Evolutionary conservation across 306 rosid species (phyloP).

Genomic region (Rosa chinensis): DNA sequence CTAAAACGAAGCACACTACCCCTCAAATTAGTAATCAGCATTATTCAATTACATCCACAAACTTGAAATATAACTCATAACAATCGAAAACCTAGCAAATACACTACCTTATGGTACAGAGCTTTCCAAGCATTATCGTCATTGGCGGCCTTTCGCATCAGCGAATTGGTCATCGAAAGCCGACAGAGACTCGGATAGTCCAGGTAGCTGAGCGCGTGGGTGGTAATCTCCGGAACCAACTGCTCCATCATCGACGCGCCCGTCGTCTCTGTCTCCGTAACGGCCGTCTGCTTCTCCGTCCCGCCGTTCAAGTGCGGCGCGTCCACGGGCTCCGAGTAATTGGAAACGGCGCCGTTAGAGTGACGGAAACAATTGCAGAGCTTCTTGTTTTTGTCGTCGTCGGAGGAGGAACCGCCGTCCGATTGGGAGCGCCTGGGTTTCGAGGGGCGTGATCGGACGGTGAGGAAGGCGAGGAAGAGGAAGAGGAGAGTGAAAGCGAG

Average conservation of each 20-base stretch:
- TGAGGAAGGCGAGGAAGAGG: slow-evolving; percentile 50
- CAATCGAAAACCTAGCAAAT: not conserved
- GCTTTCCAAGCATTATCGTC: slow-evolving; percentile 99
- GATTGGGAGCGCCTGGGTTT: slow-evolving; percentile 24
- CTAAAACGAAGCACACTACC: not conserved
- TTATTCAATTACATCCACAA: not conserved
- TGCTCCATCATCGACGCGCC: slow-evolving; percentile 99
- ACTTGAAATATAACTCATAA: not conserved
- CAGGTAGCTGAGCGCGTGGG: slow-evolving; percentile 97
- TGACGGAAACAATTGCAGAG: slow-evolving; percentile 46
- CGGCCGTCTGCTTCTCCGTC: not conserved
- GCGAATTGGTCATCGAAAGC: slow-evolving; percentile 92
- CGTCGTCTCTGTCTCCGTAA: slow-evolving; percentile 49
- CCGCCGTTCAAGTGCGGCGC: slow-evolving; percentile 70
- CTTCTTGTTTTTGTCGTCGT: not conserved
- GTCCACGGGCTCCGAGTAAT: slow-evolving; percentile 24
- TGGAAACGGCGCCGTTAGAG: slow-evolving; percentile 38
- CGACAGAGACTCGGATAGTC: slow-evolving; percentile 93
- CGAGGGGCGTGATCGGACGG: slow-evolving; percentile 47
- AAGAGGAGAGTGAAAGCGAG: slow-evolving; percentile 57
- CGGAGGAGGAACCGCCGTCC: slow-evolving; percentile 1
- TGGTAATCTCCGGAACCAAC: slow-evolving; percentile 95
- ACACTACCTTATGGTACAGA: slow-evolving; percentile 85
- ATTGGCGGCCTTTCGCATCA: slow-evolving; percentile 94
- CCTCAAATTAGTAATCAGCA: not conserved